Conservation (phyloP, 495 filamentous ascomycete species). For the Aspergillus sclerotioniger region DNA sequence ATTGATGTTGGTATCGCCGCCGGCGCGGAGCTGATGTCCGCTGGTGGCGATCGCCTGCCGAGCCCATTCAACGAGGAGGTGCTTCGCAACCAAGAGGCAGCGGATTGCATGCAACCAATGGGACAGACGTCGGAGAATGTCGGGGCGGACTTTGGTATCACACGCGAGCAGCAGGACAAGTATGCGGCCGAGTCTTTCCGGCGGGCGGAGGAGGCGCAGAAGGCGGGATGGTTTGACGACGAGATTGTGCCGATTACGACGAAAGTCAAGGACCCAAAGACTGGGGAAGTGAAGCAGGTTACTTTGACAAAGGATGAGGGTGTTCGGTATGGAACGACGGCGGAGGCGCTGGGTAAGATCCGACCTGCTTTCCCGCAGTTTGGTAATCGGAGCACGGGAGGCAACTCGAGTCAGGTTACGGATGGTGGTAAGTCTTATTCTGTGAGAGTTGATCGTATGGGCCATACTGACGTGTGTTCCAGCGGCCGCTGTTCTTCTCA, state of each 20-base stretch:
- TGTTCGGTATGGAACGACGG: conserved; percentile 84
- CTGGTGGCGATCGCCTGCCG: conserved; percentile 62
- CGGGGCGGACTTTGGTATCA: conserved; percentile 83
- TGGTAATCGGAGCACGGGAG: conserved; percentile 84
- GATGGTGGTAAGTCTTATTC: conserved; percentile 61
- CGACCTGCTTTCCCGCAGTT: conserved; percentile 87
- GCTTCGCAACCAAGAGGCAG: conserved; percentile 68
- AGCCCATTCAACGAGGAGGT: conserved; percentile 77
- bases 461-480: neutral
- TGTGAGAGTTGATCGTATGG: neutral
- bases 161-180: conserved; percentile 74
- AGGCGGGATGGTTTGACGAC: conserved; percentile 89
- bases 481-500: conserved; percentile 86
- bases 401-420: conserved; percentile 95
- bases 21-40: conserved; percentile 85
- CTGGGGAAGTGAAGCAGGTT: conserved; percentile 72
- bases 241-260: conserved; percentile 88
- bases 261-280: conserved; percentile 76
- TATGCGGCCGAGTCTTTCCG: conserved; percentile 85
- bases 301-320: conserved; percentile 85
- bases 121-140: conserved; percentile 98
- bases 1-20: conserved; percentile 88
- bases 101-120: conserved; percentile 92
- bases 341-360: conserved; percentile 77
- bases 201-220: conserved; percentile 86